A percentile compares a stretch with the other conserved stretches of the same genome.
Conservation (phyloP, 495 filamentous ascomycete species). For the Penicillium taxi region DNA sequence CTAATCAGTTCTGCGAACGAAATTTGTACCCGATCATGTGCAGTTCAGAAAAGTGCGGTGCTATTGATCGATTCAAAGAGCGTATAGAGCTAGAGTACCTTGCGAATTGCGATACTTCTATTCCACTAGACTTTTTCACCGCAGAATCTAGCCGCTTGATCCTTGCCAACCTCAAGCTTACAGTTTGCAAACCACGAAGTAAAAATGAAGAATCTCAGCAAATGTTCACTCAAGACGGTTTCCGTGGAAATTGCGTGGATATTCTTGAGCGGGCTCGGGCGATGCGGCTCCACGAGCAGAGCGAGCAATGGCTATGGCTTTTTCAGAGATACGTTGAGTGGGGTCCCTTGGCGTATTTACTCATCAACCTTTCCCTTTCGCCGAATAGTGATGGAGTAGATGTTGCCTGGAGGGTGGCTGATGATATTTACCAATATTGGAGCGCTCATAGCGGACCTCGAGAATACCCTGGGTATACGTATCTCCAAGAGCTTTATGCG, state of each 20-base stretch:
- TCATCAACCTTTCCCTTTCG: slow-evolving; percentile 56
- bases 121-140: slow-evolving; percentile 59
- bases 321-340: slow-evolving; percentile 73
- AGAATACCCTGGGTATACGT: no score
- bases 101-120: slow-evolving; percentile 43
- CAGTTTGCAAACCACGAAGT: slow-evolving; percentile 44
- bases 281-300: slow-evolving; percentile 10
- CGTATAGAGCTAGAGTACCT: slow-evolving; percentile 58
- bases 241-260: slow-evolving; percentile 31
- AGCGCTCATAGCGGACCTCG: slow-evolving; percentile 1
- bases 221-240: slow-evolving; percentile 23
- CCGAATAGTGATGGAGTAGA: neutral
- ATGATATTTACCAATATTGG: slow-evolving; percentile 15
- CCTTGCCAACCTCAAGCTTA: slow-evolving; percentile 55
- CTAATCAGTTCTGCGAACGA: slow-evolving; percentile 14
- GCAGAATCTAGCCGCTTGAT: slow-evolving; percentile 56
- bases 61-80: slow-evolving; percentile 49
- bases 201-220: slow-evolving; percentile 4
- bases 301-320: slow-evolving; percentile 38
- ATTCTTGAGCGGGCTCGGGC: slow-evolving; percentile 42
- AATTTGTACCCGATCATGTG: slow-evolving; percentile 12
- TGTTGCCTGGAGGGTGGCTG: slow-evolving; percentile 9
- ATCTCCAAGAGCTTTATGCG: no score
- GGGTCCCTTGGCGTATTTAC: slow-evolving; percentile 61
- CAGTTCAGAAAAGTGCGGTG: slow-evolving; percentile 40